Evolutionary conservation across 1,284 basidiomycete genomes (phyloP).

Genomic region (Papiliotrema flavescens): DNA sequence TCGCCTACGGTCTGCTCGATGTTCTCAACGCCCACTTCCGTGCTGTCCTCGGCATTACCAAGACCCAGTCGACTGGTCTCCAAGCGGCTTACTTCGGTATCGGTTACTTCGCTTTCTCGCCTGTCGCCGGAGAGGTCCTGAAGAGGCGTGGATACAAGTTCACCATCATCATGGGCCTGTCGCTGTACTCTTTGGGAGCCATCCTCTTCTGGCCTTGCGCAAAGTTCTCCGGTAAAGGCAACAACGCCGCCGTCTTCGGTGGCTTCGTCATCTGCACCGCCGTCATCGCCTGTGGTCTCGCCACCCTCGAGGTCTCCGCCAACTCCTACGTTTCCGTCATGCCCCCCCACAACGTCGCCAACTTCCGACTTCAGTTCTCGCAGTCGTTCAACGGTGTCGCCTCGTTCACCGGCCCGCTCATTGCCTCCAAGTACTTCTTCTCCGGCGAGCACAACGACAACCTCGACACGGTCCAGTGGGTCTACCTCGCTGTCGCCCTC

Average conservation of each 20-base stretch:
- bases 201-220: conserved; percentile 79
- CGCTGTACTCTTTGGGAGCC: conserved; percentile 67
- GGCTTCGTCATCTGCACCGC: conserved; percentile 70
- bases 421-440: conserved; percentile 73
- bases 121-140: conserved; percentile 48
- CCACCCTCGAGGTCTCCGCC: conserved; percentile 52
- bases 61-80: conserved; percentile 74
- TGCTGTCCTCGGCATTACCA: conserved; percentile 67
- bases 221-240: conserved; percentile 51
- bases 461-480: conserved; percentile 73
- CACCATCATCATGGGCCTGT: conserved; percentile 61
- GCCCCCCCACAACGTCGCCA: conserved; percentile 61
- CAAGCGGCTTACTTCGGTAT: conserved; percentile 76
- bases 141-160: conserved; percentile 51
- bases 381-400: conserved; percentile 80
- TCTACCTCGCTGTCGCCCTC: conserved; percentile 70
- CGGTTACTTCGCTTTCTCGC: conserved; percentile 54
- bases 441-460: conserved; percentile 58
- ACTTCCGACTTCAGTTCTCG: conserved; percentile 73
- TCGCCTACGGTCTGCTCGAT: conserved; percentile 66
- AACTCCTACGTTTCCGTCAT: conserved; percentile 70
- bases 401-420: conserved; percentile 72
- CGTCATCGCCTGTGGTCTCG: conserved; percentile 61
- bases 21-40: conserved; percentile 72
- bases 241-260: conserved; percentile 55